These are phyloP conservation scores for Coemansia sp. DNA, from an alignment of 371 early-diverging fungal genomes.

Conservation along the genomic window DNA sequence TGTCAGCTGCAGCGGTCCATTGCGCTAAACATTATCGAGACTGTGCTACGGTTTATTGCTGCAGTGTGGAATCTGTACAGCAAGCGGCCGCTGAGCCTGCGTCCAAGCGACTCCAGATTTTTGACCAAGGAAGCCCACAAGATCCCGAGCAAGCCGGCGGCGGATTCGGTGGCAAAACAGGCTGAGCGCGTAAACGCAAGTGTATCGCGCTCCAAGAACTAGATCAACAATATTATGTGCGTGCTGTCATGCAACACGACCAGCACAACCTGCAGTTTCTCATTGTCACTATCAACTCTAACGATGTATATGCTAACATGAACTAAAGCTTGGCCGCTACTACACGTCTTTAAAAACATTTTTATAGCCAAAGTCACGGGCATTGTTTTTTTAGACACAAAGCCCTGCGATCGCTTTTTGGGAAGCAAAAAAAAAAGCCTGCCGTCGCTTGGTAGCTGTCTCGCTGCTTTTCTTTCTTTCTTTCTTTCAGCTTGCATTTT, in stretches of 20 bases:
- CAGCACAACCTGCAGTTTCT: slow-evolving; percentile 64
- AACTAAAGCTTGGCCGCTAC: too few relatives aligned
- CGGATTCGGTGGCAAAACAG: slow-evolving; percentile 23
- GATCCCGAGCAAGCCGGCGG: slow-evolving; percentile 45
- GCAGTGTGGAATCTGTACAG: slow-evolving; percentile 55
- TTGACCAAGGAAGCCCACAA: not conserved
- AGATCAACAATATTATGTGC: slow-evolving; percentile 56
- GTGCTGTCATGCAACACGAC: slow-evolving; percentile 65
- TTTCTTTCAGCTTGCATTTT: not conserved
- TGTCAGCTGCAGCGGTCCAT: slow-evolving; percentile 87
- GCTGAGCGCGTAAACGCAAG: slow-evolving; percentile 15
- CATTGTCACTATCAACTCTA: slow-evolving; percentile 76
- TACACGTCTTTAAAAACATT: not conserved
- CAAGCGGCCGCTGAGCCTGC: slow-evolving; percentile 25
- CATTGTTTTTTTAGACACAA: too few relatives aligned
- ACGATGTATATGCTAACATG: slow-evolving; percentile 46
- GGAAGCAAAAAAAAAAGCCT: too few relatives aligned
- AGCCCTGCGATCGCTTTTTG: too few relatives aligned
- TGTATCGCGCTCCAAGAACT: slow-evolving; percentile 48
- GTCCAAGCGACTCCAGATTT: slow-evolving; percentile 1
- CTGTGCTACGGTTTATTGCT: slow-evolving; percentile 43
- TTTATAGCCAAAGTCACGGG: too few relatives aligned
- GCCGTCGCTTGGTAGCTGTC: too few relatives aligned
- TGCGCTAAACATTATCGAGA: slow-evolving; percentile 74
- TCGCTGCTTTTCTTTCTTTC: not conserved